Percentiles rank a stretch among this genome's conserved stretches.
Evolutionary conservation across 768 basidiomycete species (phyloP).

Genomic region (Russula abietina): DNA sequence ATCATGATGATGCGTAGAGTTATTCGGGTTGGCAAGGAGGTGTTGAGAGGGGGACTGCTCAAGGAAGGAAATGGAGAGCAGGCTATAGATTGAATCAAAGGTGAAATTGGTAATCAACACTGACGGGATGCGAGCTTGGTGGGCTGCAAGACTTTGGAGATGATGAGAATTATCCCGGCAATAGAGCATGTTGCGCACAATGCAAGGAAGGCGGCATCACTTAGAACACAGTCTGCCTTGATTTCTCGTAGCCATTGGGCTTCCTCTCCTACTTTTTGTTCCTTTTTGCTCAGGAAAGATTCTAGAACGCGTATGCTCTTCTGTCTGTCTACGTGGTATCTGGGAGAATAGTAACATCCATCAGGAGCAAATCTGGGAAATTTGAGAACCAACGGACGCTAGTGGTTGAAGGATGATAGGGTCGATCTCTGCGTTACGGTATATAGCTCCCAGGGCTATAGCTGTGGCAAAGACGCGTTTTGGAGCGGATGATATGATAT

Average conservation of each 20-base stretch:
- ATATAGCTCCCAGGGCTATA: slow-evolving; percentile 54
- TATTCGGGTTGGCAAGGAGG: slow-evolving; percentile 2
- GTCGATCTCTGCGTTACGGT: slow-evolving; percentile 69
- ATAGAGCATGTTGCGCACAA: slow-evolving; percentile 43
- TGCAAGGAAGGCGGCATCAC: slow-evolving; percentile 73
- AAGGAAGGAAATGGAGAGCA: slow-evolving; percentile 54
- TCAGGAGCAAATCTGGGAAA: slow-evolving; percentile 7
- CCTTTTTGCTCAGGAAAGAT: slow-evolving; percentile 51
- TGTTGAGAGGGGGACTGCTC: slow-evolving; percentile 16
- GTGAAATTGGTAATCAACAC: slow-evolving; percentile 77
- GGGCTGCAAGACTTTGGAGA: slow-evolving; percentile 56
- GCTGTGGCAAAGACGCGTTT: slow-evolving; percentile 63
- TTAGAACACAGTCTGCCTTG: slow-evolving; percentile 54
- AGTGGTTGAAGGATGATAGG: slow-evolving; percentile 77
- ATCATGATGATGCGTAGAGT: background rate
- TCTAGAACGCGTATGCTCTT: slow-evolving; percentile 61
- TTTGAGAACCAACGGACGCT: slow-evolving; percentile 46
- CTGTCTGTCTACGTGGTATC: slow-evolving; percentile 67
- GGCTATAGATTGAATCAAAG: slow-evolving; percentile 79
- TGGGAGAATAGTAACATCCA: slow-evolving; percentile 26
- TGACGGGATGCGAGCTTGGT: slow-evolving; percentile 57
- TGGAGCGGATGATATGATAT: slow-evolving; percentile 72
- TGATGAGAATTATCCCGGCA: background rate
- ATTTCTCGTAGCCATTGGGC: slow-evolving; percentile 49
- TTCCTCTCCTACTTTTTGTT: slow-evolving; percentile 50